Percentiles rank a stretch among this genome's conserved stretches.
These are phyloP conservation scores for Prunus persica DNA, from an alignment of 306 rosid species.

Conservation along the genomic window Prunus_persica_NCBIv2 NC_034010.1:10874001-10874500, in stretches of 20 bases:
- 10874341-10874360: not conserved
- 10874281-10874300: not conserved
- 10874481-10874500: not conserved
- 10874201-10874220: slow-evolving; percentile 60
- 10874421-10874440: too few species aligned
- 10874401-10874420: not conserved
- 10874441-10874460: not conserved
- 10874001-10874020: not conserved
- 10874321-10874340: not conserved
- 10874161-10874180: slow-evolving; percentile 70
- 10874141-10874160: not conserved
- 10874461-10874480: not conserved
- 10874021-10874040: too few species aligned
- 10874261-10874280: slow-evolving; percentile 1
- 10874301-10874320: not conserved
- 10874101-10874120: not conserved
- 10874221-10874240: slow-evolving; percentile 59
- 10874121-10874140: not conserved
- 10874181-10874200: slow-evolving; percentile 91
- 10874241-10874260: slow-evolving; percentile 62
- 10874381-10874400: not conserved
- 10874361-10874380: not conserved
- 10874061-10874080: not conserved
- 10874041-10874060: not conserved
- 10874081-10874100: not conserved